phyloP scores from a whole-genome alignment of 108 stramenopile species.

The Cyclostephanos invisitatus region DNA sequence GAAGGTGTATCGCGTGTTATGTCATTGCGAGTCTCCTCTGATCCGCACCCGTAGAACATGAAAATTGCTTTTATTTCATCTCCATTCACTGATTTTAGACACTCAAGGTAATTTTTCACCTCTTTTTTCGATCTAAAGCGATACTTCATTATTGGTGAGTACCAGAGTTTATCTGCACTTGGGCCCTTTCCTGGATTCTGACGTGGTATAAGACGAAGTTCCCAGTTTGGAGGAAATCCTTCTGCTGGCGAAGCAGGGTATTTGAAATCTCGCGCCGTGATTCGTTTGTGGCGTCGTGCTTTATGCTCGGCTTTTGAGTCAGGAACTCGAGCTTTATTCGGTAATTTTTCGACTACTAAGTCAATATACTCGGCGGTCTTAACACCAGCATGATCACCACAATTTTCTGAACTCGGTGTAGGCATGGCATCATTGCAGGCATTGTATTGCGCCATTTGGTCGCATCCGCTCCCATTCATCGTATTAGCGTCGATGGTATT shows the following conservation, averaged over 20 bases:
- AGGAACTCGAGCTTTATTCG: too few relatives aligned
- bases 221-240: constrained; percentile 4
- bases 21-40: background rate
- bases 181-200: background rate
- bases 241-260: background rate
- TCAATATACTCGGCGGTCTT: too few relatives aligned
- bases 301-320: too few relatives aligned
- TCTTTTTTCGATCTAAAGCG: constrained; percentile 2
- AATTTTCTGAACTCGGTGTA: too few relatives aligned
- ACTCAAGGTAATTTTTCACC: background rate
- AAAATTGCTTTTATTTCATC: background rate
- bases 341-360: too few relatives aligned
- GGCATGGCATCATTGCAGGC: too few relatives aligned
- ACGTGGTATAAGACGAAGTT: background rate
- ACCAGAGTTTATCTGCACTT: background rate
- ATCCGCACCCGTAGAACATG: background rate
- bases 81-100: background rate
- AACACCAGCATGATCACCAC: too few relatives aligned
- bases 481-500: too few relatives aligned
- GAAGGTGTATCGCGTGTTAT: background rate
- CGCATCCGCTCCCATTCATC: too few relatives aligned
- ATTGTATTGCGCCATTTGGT: too few relatives aligned
- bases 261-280: background rate
- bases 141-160: background rate
- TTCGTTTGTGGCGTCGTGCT: background rate